phyloP scores from a whole-genome alignment of 1,284 basidiomycete species.

The Boletus albobrunnescens region DNA sequence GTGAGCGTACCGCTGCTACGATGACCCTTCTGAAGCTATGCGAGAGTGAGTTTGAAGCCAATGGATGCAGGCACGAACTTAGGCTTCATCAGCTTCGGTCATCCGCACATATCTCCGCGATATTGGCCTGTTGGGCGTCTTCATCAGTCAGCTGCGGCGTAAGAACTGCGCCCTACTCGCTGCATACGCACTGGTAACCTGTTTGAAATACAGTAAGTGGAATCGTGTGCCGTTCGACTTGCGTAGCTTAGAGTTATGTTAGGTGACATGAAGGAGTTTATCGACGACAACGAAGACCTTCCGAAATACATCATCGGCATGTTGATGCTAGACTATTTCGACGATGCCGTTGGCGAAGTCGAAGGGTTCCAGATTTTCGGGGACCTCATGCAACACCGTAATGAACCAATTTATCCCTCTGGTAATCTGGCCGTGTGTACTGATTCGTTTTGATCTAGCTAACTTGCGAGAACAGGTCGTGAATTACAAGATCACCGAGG shows the following conservation, averaged over 20 bases:
- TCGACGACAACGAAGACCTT: slow-evolving; percentile 7
- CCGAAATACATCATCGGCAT: slow-evolving; percentile 22
- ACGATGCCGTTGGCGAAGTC: slow-evolving; percentile 24
- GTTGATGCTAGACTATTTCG: slow-evolving; percentile 25
- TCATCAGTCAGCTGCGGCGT: slow-evolving; percentile 8
- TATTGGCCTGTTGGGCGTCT: background rate
- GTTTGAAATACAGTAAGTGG: slow-evolving; percentile 10
- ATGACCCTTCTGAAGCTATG: slow-evolving; percentile 15
- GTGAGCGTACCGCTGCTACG: slow-evolving; percentile 22
- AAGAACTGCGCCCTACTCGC: slow-evolving; percentile 10
- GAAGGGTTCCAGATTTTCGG: slow-evolving; percentile 30
- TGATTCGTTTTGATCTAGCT: slow-evolving; percentile 14
- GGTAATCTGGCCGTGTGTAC: background rate
- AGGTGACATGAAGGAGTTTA: slow-evolving; percentile 18
- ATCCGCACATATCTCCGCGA: background rate
- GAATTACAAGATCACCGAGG: slow-evolving; percentile 10
- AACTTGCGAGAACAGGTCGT: slow-evolving; percentile 16
- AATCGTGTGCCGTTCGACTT: background rate
- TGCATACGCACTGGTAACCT: slow-evolving; percentile 6
- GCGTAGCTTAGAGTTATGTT: background rate
- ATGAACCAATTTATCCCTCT: background rate
- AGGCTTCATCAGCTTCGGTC: background rate
- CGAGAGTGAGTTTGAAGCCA: background rate
- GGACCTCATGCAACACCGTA: slow-evolving; percentile 23
- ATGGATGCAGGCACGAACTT: background rate